Evolutionary conservation across 2,329 filamentous ascomycete species (phyloP).

Genomic region (Magnaporthiopsis rhizophila): DNA sequence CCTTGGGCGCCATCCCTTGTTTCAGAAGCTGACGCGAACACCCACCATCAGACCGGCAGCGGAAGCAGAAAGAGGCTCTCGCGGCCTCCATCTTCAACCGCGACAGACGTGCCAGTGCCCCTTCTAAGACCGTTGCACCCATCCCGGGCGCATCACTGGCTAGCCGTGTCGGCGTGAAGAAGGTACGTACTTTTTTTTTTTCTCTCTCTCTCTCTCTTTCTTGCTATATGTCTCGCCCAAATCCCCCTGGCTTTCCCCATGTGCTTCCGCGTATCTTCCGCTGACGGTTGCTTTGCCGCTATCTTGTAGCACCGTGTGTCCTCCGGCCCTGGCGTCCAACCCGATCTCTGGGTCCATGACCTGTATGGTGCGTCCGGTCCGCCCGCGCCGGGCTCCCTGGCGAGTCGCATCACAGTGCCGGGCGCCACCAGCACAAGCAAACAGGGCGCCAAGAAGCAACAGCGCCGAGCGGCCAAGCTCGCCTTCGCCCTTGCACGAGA

Average conservation of each 20-base stretch:
- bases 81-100: conserved; percentile 63
- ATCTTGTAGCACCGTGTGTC: conserved; percentile 2
- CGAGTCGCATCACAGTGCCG: conserved; percentile 36
- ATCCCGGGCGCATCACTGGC: conserved; percentile 48
- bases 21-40: not conserved
- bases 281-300: conserved; percentile 17
- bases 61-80: conserved; percentile 64
- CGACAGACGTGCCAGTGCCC: conserved; percentile 49
- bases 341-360: conserved; percentile 65
- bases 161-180: conserved; percentile 65
- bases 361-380: conserved; percentile 40
- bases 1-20: not conserved
- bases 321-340: conserved; percentile 19
- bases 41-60: conserved; percentile 46
- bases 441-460: conserved; percentile 13
- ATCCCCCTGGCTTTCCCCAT: not conserved
- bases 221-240: not conserved
- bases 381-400: conserved; percentile 29
- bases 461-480: conserved; percentile 31
- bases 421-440: conserved; percentile 17
- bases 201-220: conserved; percentile 8
- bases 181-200: conserved; percentile 38
- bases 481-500: conserved; percentile 36
- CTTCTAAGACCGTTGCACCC: conserved; percentile 31
- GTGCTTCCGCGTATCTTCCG: conserved; percentile 11